Conservation (phyloP, 768 basidiomycete genomes). For the Leccinellum albellum region DNA sequence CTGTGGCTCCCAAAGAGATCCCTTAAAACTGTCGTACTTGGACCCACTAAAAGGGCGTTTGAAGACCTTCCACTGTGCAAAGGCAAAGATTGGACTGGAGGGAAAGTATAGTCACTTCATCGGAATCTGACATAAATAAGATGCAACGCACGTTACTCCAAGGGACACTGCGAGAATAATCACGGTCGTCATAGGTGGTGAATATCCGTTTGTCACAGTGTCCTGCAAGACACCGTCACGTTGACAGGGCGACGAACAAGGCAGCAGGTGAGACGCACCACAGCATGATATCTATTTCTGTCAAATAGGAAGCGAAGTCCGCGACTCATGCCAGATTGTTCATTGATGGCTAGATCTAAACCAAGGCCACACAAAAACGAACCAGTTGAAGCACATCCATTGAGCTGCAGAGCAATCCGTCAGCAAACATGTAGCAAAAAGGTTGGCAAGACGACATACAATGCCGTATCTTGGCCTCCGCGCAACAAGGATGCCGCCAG, state of each 20-base stretch:
- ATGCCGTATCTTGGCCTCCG: slow-evolving; percentile 47
- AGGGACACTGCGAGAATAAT: slow-evolving; percentile 53
- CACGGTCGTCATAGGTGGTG: slow-evolving; percentile 46
- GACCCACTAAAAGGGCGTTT: slow-evolving; percentile 43
- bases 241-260: neutral
- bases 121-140: neutral
- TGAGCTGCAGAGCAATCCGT: slow-evolving; percentile 30
- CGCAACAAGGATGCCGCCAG: slow-evolving; percentile 41
- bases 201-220: slow-evolving; percentile 45
- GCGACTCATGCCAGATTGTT: slow-evolving; percentile 59
- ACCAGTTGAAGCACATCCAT: slow-evolving; percentile 54
- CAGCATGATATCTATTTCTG: slow-evolving; percentile 52
- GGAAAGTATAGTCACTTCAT: neutral
- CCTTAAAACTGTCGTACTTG: slow-evolving; percentile 16
- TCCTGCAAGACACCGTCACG: slow-evolving; percentile 34
- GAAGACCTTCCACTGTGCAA: slow-evolving; percentile 52
- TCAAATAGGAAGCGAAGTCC: slow-evolving; percentile 65
- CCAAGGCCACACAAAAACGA: slow-evolving; percentile 57
- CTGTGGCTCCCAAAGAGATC: slow-evolving; percentile 26
- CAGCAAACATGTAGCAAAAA: neutral
- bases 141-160: slow-evolving; percentile 48
- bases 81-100: slow-evolving; percentile 49
- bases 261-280: slow-evolving; percentile 36
- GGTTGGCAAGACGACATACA: slow-evolving; percentile 33
- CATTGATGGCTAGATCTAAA: slow-evolving; percentile 52